These are phyloP conservation scores for Viola pubescens DNA, from an alignment of 441 rosid species.

Conservation along the genomic window DNA sequence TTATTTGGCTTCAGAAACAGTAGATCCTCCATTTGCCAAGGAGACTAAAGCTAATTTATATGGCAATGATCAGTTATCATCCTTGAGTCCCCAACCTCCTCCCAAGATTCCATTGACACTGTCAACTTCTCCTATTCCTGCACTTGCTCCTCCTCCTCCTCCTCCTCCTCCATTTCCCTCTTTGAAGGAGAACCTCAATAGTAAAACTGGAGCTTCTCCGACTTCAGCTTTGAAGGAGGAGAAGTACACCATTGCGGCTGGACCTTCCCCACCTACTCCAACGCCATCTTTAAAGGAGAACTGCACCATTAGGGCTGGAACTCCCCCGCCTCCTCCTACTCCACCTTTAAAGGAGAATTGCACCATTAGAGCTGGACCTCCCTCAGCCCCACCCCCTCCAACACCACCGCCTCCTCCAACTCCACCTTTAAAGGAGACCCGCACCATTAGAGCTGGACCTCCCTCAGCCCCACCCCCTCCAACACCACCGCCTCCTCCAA, in stretches of 20 bases:
- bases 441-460: neutral
- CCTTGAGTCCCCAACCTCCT: constrained; percentile 16
- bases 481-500: constrained; percentile 22
- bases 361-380: constrained; percentile 16
- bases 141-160: too few species aligned
- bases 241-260: too few species aligned
- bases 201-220: too few species aligned
- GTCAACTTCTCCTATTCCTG: neutral
- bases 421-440: constrained; percentile 9
- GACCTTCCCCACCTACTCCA: constrained; percentile 8
- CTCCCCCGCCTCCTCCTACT: constrained; percentile 21
- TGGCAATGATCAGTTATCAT: constrained; percentile 26
- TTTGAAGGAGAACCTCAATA: too few species aligned
- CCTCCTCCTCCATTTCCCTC: too few species aligned
- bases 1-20: constrained; percentile 19
- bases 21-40: constrained; percentile 23
- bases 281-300: constrained; percentile 3
- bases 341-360: constrained; percentile 19
- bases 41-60: constrained; percentile 23
- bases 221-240: too few species aligned
- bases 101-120: constrained; percentile 15
- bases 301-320: neutral
- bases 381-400: constrained; percentile 28
- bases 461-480: constrained; percentile 18
- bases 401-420: constrained; percentile 19